phyloP scores from a whole-genome alignment of 2,329 filamentous ascomycete species.

The Neoarthrinium moseri region DNA sequence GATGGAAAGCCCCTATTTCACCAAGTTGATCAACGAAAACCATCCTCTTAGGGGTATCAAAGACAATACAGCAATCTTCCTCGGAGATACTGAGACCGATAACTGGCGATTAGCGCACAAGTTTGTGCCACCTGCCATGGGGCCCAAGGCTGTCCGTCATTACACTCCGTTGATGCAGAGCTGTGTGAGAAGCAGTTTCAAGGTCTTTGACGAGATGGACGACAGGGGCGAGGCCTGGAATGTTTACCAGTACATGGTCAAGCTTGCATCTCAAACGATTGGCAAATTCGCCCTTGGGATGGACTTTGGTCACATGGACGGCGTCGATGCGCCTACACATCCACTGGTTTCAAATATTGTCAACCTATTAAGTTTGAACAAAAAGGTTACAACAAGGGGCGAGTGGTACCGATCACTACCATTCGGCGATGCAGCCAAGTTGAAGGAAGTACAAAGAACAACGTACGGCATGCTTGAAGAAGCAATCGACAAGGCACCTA shows the following conservation, averaged over 20 bases:
- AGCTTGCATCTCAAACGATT: slow-evolving; percentile 44
- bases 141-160: slow-evolving; percentile 58
- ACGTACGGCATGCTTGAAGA: slow-evolving; percentile 21
- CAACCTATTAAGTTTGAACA: slow-evolving; percentile 52
- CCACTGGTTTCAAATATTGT: slow-evolving; percentile 51
- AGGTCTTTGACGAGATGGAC: slow-evolving; percentile 50
- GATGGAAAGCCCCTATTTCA: slow-evolving; percentile 49
- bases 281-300: slow-evolving; percentile 41
- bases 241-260: slow-evolving; percentile 48
- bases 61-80: slow-evolving; percentile 39
- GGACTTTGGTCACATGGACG: slow-evolving; percentile 43
- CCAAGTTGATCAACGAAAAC: slow-evolving; percentile 48
- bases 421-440: slow-evolving; percentile 52
- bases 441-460: slow-evolving; percentile 31
- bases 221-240: slow-evolving; percentile 43
- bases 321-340: slow-evolving; percentile 44
- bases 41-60: slow-evolving; percentile 45
- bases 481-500: slow-evolving; percentile 34
- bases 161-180: slow-evolving; percentile 59
- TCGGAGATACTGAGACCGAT: slow-evolving; percentile 50
- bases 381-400: slow-evolving; percentile 52
- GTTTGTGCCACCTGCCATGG: slow-evolving; percentile 58
- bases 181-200: slow-evolving; percentile 49
- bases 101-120: slow-evolving; percentile 56
- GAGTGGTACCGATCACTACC: slow-evolving; percentile 55